Base-by-base conservation (phyloP, 495 filamentous ascomycete species). In the Penicillium tannophilum region DNA sequence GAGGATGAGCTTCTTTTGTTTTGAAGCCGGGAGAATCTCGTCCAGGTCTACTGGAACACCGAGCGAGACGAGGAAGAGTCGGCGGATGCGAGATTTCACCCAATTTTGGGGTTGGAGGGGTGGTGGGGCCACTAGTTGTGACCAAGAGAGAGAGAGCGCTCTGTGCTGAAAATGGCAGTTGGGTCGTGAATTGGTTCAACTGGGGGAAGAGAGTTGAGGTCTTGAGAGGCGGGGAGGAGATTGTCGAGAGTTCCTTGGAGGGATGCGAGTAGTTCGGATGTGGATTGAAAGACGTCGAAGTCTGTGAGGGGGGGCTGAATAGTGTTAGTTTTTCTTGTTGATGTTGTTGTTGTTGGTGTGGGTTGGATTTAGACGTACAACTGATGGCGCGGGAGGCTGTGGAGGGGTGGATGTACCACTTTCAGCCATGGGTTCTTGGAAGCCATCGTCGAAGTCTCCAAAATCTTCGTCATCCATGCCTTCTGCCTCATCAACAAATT, bases 11-110 rank as follows among this genome's bases (percentile, higher is more conserved):
- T 98, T 97, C 82, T 98, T 98, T 69, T 98, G 95, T 74, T 97
- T 97, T 36, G 90, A 93, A 2, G 93, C 90, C 2, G 94, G 94
- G 19, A 98, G 83, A 59, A 98, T 97, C 76, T 98, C 94, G 72
- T 99, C 94, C 3, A 99, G 82, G 63, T 99, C 94, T 48, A 99
- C 88, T 6, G 94, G 94, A 1, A 99, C 94, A 16, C 94, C 94
- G 4, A 99, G 83, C 11, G 91, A 96, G 41, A 99, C 94, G 35
- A 99, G 85, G 73, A 99, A 99, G 41, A 98, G 84, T 10, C 94
- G 90, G 53, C 94, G 90, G 67, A 97, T 98, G 52, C 93, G 92
- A 49, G 91, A 96, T 56, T 95, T 91, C 59, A 96, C 92, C 94
- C 94, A 99, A 73, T 99, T 93, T 1, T 95, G 93, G 1, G 94